These are phyloP conservation scores for Ustilago tritici DNA, from an alignment of 1,284 basidiomycete species.

Conservation along the genomic window DNA sequence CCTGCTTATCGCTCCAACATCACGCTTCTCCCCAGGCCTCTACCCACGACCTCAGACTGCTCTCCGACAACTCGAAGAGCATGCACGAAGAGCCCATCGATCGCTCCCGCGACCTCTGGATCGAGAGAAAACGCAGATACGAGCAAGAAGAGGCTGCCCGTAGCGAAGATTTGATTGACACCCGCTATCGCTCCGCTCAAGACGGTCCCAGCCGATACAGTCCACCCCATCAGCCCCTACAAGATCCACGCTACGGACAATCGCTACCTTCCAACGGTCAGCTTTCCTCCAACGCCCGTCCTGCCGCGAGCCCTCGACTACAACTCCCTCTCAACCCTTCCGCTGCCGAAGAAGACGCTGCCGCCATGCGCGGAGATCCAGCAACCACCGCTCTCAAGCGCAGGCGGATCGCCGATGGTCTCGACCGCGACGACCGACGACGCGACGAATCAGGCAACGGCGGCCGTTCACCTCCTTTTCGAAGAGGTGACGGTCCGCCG, in stretches of 20 bases:
- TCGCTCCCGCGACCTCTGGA: conserved; percentile 53
- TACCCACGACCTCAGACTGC: background rate
- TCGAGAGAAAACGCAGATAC: conserved; percentile 51
- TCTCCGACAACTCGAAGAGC: conserved; percentile 32
- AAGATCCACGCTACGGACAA: conserved; percentile 37
- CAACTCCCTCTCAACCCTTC: conserved; percentile 28
- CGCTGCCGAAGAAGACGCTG: conserved; percentile 20
- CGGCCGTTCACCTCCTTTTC: conserved; percentile 41
- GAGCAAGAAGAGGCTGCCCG: conserved; percentile 45
- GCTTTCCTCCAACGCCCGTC: conserved; percentile 13
- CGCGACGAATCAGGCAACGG: conserved; percentile 31
- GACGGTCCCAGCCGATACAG: conserved; percentile 31
- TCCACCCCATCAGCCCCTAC: conserved; percentile 23
- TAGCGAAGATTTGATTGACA: conserved; percentile 42
- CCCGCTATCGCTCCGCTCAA: conserved; percentile 33
- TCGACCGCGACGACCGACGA: conserved; percentile 40
- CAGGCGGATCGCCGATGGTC: conserved; percentile 38
- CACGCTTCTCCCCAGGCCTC: conserved; percentile 9
- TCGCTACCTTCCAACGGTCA: conserved; percentile 11
- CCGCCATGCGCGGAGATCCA: conserved; percentile 43
- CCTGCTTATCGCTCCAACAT: background rate
- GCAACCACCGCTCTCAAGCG: conserved; percentile 39
- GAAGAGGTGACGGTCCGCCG: conserved; percentile 27
- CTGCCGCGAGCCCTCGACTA: conserved; percentile 27
- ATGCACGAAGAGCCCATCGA: conserved; percentile 58